phyloP scores from a whole-genome alignment of 78 protist genomes.

The Blattamonas nauphoetae region DNA sequence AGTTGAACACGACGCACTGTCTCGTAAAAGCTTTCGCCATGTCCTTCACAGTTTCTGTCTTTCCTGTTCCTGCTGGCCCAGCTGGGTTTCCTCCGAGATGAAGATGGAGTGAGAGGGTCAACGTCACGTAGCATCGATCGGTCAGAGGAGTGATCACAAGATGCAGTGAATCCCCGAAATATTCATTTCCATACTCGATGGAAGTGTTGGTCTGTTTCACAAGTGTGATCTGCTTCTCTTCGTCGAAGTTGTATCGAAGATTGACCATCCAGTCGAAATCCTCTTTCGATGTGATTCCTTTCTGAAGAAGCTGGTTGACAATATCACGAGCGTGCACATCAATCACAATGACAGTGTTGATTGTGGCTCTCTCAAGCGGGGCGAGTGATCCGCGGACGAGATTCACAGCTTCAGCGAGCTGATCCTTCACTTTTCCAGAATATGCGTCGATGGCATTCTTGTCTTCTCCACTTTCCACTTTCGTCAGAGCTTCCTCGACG shows the following conservation, averaged over 20 bases:
- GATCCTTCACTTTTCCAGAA: neutral
- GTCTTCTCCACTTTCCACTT: neutral
- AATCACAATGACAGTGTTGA: slow-evolving; percentile 40
- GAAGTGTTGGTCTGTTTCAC: neutral
- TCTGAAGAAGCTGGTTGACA: neutral
- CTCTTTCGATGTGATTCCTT: neutral
- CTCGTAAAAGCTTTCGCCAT: slow-evolving; percentile 55
- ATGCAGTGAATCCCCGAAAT: slow-evolving; percentile 52
- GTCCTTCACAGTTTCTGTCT: slow-evolving; percentile 67
- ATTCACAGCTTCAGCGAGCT: slow-evolving; percentile 27
- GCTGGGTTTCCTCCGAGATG: slow-evolving; percentile 62
- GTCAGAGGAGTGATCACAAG: slow-evolving; percentile 87
- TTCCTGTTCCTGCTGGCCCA: slow-evolving; percentile 86
- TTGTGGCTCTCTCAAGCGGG: slow-evolving; percentile 14
- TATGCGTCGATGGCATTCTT: slow-evolving; percentile 5
- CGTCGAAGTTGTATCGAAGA: slow-evolving; percentile 54
- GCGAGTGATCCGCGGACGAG: slow-evolving; percentile 32
- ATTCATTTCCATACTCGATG: slow-evolving; percentile 73
- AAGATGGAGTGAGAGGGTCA: slow-evolving; percentile 54
- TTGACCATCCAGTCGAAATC: slow-evolving; percentile 49
- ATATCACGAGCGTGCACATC: slow-evolving; percentile 64
- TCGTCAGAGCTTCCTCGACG: slow-evolving; percentile 46
- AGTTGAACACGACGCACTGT: slow-evolving; percentile 68
- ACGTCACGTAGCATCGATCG: slow-evolving; percentile 50
- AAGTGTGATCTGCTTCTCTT: neutral